Evolutionary conservation across 805 yeast genomes (phyloP).

Genomic region (Wickerhamiella azyma): DNA sequence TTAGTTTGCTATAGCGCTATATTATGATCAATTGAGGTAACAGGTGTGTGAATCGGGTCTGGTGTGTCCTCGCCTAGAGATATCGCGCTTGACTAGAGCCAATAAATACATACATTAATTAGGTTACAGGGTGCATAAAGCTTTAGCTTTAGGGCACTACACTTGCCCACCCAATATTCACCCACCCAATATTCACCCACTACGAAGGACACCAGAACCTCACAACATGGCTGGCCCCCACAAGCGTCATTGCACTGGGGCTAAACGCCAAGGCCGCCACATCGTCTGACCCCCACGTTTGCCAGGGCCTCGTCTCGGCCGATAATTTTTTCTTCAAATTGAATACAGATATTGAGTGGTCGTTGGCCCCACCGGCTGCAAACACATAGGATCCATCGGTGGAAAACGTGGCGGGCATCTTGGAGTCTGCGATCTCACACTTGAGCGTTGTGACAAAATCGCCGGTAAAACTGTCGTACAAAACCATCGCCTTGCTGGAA

Average conservation of each 20-base stretch:
- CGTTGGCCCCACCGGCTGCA: constrained; percentile 39
- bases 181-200: too few species aligned
- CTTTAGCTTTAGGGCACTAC: too few species aligned
- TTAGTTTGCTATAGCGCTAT: too few species aligned
- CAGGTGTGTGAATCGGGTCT: too few species aligned
- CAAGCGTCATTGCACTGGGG: neutral
- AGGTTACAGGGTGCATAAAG: neutral
- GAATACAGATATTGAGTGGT: constrained; percentile 41
- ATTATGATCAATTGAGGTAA: too few species aligned
- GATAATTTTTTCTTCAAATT: constrained; percentile 23
- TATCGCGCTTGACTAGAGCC: neutral
- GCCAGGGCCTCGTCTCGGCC: too few species aligned
- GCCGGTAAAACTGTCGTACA: constrained; percentile 63
- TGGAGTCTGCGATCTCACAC: constrained; percentile 31
- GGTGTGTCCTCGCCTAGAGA: too few species aligned
- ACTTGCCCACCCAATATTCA: too few species aligned
- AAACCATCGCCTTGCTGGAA: constrained; percentile 37
- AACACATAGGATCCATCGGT: constrained; percentile 54
- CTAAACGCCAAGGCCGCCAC: neutral
- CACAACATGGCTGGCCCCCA: too few species aligned
- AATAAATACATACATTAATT: neutral
- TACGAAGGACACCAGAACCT: too few species aligned
- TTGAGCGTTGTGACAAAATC: constrained; percentile 32
- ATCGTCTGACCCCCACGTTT: neutral
- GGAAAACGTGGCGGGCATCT: constrained; percentile 43